These are phyloP conservation scores for Strobilomyces dryophilus DNA, from an alignment of 768 basidiomycete species.

Conservation along the genomic window DNA sequence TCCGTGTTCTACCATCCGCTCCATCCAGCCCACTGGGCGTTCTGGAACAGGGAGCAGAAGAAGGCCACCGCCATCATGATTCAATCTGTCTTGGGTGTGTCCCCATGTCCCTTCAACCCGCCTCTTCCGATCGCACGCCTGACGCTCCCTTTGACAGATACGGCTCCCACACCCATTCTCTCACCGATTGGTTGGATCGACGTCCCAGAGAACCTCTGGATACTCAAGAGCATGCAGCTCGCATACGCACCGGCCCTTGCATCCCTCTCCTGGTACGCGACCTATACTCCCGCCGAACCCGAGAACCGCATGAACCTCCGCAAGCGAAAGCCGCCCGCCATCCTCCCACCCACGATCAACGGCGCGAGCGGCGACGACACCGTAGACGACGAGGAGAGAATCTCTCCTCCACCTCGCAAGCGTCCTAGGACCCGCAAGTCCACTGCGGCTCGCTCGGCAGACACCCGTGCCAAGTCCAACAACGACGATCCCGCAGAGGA, in stretches of 20 bases:
- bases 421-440: slow-evolving; percentile 28
- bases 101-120: not conserved
- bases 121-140: not conserved
- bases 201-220: slow-evolving; percentile 31
- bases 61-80: slow-evolving; percentile 48
- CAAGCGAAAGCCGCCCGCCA: slow-evolving; percentile 28
- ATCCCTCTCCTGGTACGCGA: slow-evolving; percentile 25
- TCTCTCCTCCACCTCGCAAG: slow-evolving; percentile 29
- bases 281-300: slow-evolving; percentile 29
- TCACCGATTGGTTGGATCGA: slow-evolving; percentile 36
- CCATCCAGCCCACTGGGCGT: slow-evolving; percentile 58
- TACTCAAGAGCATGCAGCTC: slow-evolving; percentile 29
- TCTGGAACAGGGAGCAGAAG: slow-evolving; percentile 55
- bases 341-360: slow-evolving; percentile 15
- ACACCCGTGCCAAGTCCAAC: slow-evolving; percentile 1
- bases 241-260: slow-evolving; percentile 27
- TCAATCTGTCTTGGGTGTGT: slow-evolving; percentile 52
- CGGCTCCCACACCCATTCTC: slow-evolving; percentile 29
- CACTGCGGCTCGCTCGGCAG: slow-evolving; percentile 6
- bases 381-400: slow-evolving; percentile 27
- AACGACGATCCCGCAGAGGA: slow-evolving; percentile 6
- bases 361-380: slow-evolving; percentile 36
- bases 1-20: slow-evolving; percentile 51
- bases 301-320: slow-evolving; percentile 32
- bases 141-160: slow-evolving; percentile 17